A percentile compares a stretch with the other conserved stretches of the same genome.
These are phyloP conservation scores for Nyssa sinensis DNA, from an alignment of 148 eudicot species.

Conservation along the genomic window DNA sequence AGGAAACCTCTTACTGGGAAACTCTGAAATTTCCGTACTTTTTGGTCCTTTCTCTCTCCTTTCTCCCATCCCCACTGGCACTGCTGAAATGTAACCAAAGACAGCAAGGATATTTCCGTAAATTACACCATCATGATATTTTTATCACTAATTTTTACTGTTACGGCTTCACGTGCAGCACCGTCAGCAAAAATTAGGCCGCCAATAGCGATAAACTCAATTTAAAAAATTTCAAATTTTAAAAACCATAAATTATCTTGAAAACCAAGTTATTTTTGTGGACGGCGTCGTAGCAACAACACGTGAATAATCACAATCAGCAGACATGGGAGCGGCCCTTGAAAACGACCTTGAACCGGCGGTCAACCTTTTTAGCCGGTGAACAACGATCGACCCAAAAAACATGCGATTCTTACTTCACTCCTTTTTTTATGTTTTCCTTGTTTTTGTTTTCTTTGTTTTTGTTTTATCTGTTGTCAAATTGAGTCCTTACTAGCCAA, in stretches of 20 bases:
- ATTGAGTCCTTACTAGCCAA: background rate
- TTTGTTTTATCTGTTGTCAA: too few relatives aligned
- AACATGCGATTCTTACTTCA: background rate
- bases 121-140: background rate
- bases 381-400: background rate
- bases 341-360: background rate
- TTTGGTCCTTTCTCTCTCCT: background rate
- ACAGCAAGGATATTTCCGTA: background rate
- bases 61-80: background rate
- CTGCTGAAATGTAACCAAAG: background rate
- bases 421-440: background rate
- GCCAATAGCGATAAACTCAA: background rate
- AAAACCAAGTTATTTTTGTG: background rate
- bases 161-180: background rate
- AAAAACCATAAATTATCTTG: background rate
- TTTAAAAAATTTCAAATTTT: background rate
- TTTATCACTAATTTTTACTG: background rate
- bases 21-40: background rate
- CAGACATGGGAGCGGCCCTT: background rate
- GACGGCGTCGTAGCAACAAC: background rate
- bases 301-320: background rate
- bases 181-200: background rate
- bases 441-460: background rate
- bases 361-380: slow-evolving; percentile 9
- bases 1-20: background rate